Base-by-base conservation (phyloP, 495 filamentous ascomycete species). In the Platismatia glauca region DNA sequence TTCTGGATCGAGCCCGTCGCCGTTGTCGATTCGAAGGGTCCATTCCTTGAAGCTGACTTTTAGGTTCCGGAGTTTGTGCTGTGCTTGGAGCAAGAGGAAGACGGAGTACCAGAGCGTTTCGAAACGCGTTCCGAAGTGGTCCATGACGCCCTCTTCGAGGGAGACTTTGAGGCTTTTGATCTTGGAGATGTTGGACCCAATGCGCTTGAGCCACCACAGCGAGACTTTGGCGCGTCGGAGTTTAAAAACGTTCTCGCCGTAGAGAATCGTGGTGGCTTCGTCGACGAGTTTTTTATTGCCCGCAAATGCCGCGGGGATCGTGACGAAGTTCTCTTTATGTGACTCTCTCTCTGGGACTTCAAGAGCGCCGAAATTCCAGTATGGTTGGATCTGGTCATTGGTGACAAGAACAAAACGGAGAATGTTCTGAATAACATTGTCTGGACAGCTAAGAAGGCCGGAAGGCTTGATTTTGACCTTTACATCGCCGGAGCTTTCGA, bases 151-250 rank as follows among this genome's bases (percentile, higher is more conserved):
- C 24, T 44, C 43, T 16, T 39, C 41, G 22, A 65, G 13, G 0
- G 20, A 9, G n/a, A 65, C 52, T 13, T 3, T 33, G 7, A 65
- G 41, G 46, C 33, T 3, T 55, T 38, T 31, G 39, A 65, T 31
- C n/a, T 46, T 57, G 20, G 58, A 50, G 1, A 65, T 35, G 18
- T 61, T 61, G 48, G 44, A 4, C 13, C 64, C 60, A 39, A 66
- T 62, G n/a, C 44, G 55, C 35, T 56, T 33, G 9, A 66, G 55
- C 64, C 64, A 66, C 53, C 59, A 66, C 13, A 27, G 44, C 31
- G 55, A 44, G 33, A 59, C 48, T 43, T 27, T 48, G 20, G 64
- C 55, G 16, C 46, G 35, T 2, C 3, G 8, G 27, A 66, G 39
- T 18, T 57, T 24, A 27, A 55, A 66, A 16, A 3, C 4, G 44